phyloP scores from a whole-genome alignment of 2,329 filamentous ascomycete genomes.

The Talaromyces pinophilus region DNA sequence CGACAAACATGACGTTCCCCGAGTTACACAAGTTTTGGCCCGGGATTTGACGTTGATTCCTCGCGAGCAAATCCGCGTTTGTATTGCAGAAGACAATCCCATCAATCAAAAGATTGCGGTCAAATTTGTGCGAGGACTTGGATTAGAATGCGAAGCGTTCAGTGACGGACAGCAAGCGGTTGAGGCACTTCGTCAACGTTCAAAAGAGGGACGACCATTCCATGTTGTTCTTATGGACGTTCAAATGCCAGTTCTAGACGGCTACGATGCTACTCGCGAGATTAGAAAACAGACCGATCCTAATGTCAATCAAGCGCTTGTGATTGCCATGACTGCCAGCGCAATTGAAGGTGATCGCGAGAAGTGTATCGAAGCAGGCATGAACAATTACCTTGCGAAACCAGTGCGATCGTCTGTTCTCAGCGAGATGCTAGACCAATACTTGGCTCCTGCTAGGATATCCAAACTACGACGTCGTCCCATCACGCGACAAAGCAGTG shows the following conservation, averaged over 20 bases:
- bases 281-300: slow-evolving; percentile 76
- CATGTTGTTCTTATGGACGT: slow-evolving; percentile 95
- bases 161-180: slow-evolving; percentile 87
- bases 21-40: slow-evolving; percentile 47
- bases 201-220: slow-evolving; percentile 72
- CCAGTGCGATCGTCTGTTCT: slow-evolving; percentile 87
- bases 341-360: slow-evolving; percentile 93
- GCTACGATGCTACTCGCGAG: slow-evolving; percentile 84
- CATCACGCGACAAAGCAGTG: slow-evolving; percentile 33
- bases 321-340: slow-evolving; percentile 96
- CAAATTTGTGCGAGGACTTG: slow-evolving; percentile 82
- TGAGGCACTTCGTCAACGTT: slow-evolving; percentile 75
- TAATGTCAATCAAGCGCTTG: slow-evolving; percentile 76
- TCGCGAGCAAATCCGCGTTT: slow-evolving; percentile 77
- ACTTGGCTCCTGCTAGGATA: slow-evolving; percentile 56
- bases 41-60: slow-evolving; percentile 72
- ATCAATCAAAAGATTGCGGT: slow-evolving; percentile 96
- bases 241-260: slow-evolving; percentile 91
- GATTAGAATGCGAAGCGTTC: slow-evolving; percentile 84
- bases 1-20: slow-evolving; percentile 43
- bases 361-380: slow-evolving; percentile 91
- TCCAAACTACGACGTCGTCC: slow-evolving; percentile 34
- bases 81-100: slow-evolving; percentile 91
- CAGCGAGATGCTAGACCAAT: slow-evolving; percentile 76
- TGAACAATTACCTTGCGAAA: slow-evolving; percentile 97